Evolutionary conservation across 1,284 basidiomycete species (phyloP), one percentile per base, ranked within the genome.

Genomic region (Albatrellus sp.): DNA sequence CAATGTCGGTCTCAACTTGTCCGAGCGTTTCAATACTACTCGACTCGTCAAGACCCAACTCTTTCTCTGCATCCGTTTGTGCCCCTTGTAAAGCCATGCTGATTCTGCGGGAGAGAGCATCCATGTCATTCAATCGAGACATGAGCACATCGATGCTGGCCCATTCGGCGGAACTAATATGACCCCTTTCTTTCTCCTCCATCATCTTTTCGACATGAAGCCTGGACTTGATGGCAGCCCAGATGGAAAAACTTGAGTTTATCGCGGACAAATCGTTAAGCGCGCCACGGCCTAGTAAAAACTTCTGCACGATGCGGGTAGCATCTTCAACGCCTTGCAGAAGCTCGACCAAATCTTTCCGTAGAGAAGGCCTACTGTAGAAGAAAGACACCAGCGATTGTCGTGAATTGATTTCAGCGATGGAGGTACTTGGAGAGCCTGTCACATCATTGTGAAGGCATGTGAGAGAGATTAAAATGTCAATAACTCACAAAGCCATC

Each of bases 401-500:
- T 1, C 88, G 77, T 2, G 75, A 64, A 52, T 77, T 73, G 54
- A 97, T 92, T 51, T 83, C 77, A 3, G 59, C 46, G 13, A 85
- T 60, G 2, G 84, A 83, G 0, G 86, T 87, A 50, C 87, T 92
- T 0, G 92, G 92, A n/a, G 85, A 84, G 56, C 81, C 87, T 90
- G 45, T 32, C 34, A 41, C 36, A 41, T 34, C 31, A 32, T 16
- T 36, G 39, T 24, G 4, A 24, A 24, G 24, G 24, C 24, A 24
- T 7, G 7, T 7, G 3, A 40, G 28, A n/a, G 11, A 36, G 24
- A 46, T 19, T 33, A 46, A 17, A 31, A 19, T 33, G 19, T 7
- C 35, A 30, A 20, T 37, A 7, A 63, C 76, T 56, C 60, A 89
- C 87, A 86, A 35, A 90, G 64, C 76, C 81, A 83, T 50, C 85